These are phyloP conservation scores for Cladosporium sp. DNA, from an alignment of 2,329 filamentous ascomycete genomes.

Conservation along the genomic window DNA sequence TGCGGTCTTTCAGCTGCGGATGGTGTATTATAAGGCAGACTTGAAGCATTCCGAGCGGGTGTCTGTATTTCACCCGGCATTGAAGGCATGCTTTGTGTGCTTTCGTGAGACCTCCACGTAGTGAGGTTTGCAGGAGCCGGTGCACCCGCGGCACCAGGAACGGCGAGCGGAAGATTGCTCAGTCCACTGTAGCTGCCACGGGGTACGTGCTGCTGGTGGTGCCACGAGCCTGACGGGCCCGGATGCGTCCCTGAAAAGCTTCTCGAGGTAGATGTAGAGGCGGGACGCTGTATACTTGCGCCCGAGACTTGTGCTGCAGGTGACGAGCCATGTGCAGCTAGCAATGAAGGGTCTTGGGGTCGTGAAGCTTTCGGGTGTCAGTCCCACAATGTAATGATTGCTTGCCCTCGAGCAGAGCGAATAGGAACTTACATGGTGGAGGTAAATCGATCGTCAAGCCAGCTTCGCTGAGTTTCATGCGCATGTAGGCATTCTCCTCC, in stretches of 20 bases:
- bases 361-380: conserved; percentile 17
- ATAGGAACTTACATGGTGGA: conserved; percentile 13
- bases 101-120: conserved; percentile 27
- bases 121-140: conserved; percentile 18
- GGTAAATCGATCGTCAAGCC: conserved; percentile 26
- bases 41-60: conserved; percentile 13
- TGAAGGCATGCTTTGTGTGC: conserved; percentile 14
- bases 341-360: conserved; percentile 16
- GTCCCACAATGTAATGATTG: not conserved
- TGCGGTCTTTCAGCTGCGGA: conserved; percentile 17
- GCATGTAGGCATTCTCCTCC: conserved; percentile 48
- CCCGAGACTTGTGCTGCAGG: conserved; percentile 19
- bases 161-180: conserved; percentile 11
- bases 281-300: conserved; percentile 21
- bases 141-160: conserved; percentile 15
- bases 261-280: conserved; percentile 22
- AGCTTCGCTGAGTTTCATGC: conserved; percentile 43
- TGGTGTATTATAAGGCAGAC: conserved; percentile 13
- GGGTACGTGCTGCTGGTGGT: conserved; percentile 16
- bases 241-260: conserved; percentile 22
- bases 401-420: not conserved
- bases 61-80: conserved; percentile 10
- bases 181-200: conserved; percentile 7
- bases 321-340: conserved; percentile 21
- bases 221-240: conserved; percentile 23